phyloP scores from a whole-genome alignment of 2,329 filamentous ascomycete species.

The Penicillium verrucosum region DNA sequence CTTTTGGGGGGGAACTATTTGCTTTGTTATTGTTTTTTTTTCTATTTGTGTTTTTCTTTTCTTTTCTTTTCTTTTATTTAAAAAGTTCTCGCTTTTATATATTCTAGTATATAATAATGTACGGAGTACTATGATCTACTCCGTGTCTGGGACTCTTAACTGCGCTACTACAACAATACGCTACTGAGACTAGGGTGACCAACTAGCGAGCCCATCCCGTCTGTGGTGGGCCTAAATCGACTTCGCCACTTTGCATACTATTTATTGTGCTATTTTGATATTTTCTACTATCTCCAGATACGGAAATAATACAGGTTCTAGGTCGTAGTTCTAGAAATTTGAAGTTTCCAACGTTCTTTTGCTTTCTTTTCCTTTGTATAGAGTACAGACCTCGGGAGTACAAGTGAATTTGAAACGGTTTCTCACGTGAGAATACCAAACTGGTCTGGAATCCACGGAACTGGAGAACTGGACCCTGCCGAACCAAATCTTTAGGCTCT shows the following conservation, averaged over 20 bases:
- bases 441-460: background rate
- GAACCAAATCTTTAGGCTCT: background rate
- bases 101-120: conserved; percentile 3
- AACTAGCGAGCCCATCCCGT: conserved; percentile 7
- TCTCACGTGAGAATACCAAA: background rate
- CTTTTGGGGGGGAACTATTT: background rate
- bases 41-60: background rate
- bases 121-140: background rate
- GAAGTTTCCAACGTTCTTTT: background rate
- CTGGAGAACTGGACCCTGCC: background rate
- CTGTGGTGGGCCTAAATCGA: background rate
- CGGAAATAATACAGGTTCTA: background rate
- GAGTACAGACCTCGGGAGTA: no score
- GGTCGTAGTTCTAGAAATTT: background rate
- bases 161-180: conserved; percentile 6
- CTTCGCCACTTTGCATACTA: conserved; percentile 1
- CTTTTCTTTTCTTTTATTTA: background rate
- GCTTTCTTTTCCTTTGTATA: background rate
- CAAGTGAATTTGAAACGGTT: background rate
- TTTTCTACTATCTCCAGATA: background rate
- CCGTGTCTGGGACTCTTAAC: conserved; percentile 10
- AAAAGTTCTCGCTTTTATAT: background rate
- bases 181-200: conserved; percentile 18
- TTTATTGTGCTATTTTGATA: background rate
- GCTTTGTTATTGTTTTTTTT: background rate